These are phyloP conservation scores for Glonium stellatum DNA, from an alignment of 495 filamentous ascomycete species.

Conservation along the genomic window DNA sequence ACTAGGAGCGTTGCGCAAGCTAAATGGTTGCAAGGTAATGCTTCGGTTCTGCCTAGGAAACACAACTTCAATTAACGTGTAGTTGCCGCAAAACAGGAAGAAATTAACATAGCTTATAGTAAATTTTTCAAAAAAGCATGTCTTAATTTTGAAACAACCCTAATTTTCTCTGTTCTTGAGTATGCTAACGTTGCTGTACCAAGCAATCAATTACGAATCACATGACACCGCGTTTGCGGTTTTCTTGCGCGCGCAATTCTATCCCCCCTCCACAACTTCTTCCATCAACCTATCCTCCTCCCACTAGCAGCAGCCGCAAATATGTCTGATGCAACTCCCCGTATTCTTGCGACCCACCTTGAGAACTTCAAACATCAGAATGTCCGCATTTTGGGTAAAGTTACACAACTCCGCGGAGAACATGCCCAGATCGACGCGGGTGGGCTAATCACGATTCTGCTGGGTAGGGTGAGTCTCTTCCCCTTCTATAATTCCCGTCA, in stretches of 20 bases:
- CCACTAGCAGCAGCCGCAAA: neutral
- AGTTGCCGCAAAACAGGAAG: too few relatives aligned
- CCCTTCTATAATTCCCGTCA: neutral
- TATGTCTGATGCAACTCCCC: slow-evolving; percentile 38
- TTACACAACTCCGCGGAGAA: slow-evolving; percentile 73
- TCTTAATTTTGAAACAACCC: too few relatives aligned
- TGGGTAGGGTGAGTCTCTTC: slow-evolving; percentile 56
- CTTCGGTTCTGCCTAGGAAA: too few relatives aligned
- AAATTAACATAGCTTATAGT: too few relatives aligned
- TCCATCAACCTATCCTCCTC: neutral
- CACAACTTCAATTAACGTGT: too few relatives aligned
- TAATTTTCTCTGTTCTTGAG: too few relatives aligned
- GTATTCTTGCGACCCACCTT: slow-evolving; percentile 38
- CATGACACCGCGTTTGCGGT: neutral
- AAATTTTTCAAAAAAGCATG: neutral
- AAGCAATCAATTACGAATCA: too few relatives aligned
- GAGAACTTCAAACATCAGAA: slow-evolving; percentile 42
- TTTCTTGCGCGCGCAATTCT: neutral
- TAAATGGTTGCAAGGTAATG: too few relatives aligned
- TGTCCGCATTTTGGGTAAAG: slow-evolving; percentile 81
- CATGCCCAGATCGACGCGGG: slow-evolving; percentile 67
- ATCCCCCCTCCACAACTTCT: neutral
- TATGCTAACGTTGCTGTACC: too few relatives aligned
- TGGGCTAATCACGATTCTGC: slow-evolving; percentile 61
- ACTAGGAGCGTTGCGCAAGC: too few relatives aligned